Base-by-base conservation (phyloP, 768 basidiomycete genomes). In the Xerocomellus chrysenteron region DNA sequence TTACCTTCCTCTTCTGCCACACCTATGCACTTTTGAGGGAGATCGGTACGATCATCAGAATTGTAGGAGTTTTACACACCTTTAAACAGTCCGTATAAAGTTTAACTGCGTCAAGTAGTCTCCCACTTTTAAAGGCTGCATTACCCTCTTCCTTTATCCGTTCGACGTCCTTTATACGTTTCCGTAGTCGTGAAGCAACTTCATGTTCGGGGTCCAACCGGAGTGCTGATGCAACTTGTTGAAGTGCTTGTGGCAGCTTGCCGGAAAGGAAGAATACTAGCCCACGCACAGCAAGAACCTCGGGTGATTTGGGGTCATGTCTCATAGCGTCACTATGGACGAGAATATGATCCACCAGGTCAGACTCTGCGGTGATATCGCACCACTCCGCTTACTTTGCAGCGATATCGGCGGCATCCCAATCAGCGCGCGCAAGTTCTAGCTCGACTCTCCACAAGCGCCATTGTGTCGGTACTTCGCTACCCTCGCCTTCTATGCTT, bases 131-230 rank as follows among this genome's bases (percentile, higher is more conserved):
- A 74, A 94, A 95, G 2, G 83, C 79, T 1, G 70, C 64, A 60
- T 95, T 94, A 0, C 93, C 93, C 59, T 92, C 92, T 59, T 94
- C 92, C 65, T 94, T 94, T 41, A 88, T 68, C 55, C 83, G 76
- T 58, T 95, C 92, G 17, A 95, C 84, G 36, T 90, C 88, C 61
- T 87, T 89, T n/a, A 91, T 80, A 7, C 90, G 83, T 68, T 85
- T 88, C 42, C 92, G 81, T 50, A 94, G 73, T 44, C 80, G 80
- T 57, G 84, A 82, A 0, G 92, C 91, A 7, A 76, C 76, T 56
- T 84, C 83, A 63, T 90, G 82, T 13, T 86, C 88, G 0, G 92
- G 93, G 68, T 94, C 93, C 33, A 86, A 74, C 26, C 88, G 81
- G 8, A 95, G 79, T 0, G 92, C 90, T 12, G 82, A 84, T 51